Base-by-base conservation (phyloP, 116 monocot genomes). In the Papilionanthe hybrid region DNA sequence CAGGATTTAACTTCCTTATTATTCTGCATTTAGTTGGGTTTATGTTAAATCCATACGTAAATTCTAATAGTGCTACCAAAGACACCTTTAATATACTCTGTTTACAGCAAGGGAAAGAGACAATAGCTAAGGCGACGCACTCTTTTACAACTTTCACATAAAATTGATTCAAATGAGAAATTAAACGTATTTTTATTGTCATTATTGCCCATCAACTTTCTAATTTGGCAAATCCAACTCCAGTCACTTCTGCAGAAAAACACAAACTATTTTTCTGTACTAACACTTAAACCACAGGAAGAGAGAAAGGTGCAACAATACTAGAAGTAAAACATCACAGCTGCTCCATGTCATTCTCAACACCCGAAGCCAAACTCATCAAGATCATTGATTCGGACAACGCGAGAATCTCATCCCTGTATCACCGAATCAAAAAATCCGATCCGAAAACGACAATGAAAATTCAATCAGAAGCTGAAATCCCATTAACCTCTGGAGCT, bases 401-500 rank as follows among this genome's bases (percentile, higher is more conserved):
- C 13, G 78, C 81, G 0, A 76, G 91, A 28, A 81, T 77, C 11
- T 79, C 75, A 18, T 91, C 85, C 60, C 32, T 89, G 4, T n/a
- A 83, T 72, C 50, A 27, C 77, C 81, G 72, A 73, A 75, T 78
- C 67, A 45, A 45, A 72, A 75, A 47, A 5, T 7, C 6, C 9
- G 7, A 18, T 0, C 23, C 68, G 3, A 41, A 27, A 13, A 49
- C 47, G 11, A 27, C 9, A 15, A n/a, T 42, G 1, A 68, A 65
- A 25, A 72, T 15, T 4, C 49, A 37, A 5, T 67, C 77, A 5
- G 76, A 32, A 60, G 79, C 78, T 9, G 82, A 77, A 60, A 76
- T 86, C 13, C 94, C 94, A 7, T 77, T 94, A 6, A 84, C 55
- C 44, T 85, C 94, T 17, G 94, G 94, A 13, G 82, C 75, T 0